Percentiles rank a stretch among this genome's conserved stretches.
Evolutionary conservation across 768 basidiomycete species (phyloP).

Genomic region (Amanita fuliginea): DNA sequence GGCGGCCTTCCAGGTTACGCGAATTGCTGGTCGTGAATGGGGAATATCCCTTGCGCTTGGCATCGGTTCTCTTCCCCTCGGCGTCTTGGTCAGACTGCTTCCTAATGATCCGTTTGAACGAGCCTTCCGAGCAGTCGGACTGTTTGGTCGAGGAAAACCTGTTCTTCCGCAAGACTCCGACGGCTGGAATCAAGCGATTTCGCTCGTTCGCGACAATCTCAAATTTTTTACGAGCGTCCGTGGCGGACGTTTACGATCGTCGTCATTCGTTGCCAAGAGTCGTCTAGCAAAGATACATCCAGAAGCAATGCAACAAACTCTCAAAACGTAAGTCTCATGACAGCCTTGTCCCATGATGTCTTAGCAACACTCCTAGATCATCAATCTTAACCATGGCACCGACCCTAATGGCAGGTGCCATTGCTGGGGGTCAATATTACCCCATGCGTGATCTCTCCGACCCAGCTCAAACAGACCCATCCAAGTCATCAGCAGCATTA

Average conservation of each 20-base stretch:
- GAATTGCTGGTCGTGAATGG: conserved; percentile 80
- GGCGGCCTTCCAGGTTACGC: conserved; percentile 82
- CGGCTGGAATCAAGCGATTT: conserved; percentile 72
- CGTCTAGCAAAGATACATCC: conserved; percentile 37
- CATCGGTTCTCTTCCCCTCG: conserved; percentile 78
- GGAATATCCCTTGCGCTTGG: conserved; percentile 87
- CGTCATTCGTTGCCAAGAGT: conserved; percentile 77
- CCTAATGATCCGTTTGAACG: conserved; percentile 74
- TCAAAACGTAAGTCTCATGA: conserved; percentile 26
- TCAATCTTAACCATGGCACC: conserved; percentile 42
- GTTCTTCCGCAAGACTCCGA: conserved; percentile 53
- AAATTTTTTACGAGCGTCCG: conserved; percentile 72
- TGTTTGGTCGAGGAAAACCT: conserved; percentile 51
- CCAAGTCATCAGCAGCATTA: conserved; percentile 69
- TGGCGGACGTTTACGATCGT: conserved; percentile 80
- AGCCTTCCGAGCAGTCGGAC: conserved; percentile 31
- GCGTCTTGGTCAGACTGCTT: conserved; percentile 65
- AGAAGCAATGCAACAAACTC: conserved; percentile 36
- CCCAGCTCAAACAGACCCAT: conserved; percentile 68
- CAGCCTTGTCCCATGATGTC: background rate
- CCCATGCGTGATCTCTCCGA: conserved; percentile 52
- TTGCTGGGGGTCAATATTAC: conserved; percentile 63
- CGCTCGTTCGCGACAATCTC: conserved; percentile 79
- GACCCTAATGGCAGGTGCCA: conserved; percentile 28
- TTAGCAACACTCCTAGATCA: conserved; percentile 12